Evolutionary conservation across 306 rosid genomes (phyloP).

Genomic region (Vigna trinervia): DNA sequence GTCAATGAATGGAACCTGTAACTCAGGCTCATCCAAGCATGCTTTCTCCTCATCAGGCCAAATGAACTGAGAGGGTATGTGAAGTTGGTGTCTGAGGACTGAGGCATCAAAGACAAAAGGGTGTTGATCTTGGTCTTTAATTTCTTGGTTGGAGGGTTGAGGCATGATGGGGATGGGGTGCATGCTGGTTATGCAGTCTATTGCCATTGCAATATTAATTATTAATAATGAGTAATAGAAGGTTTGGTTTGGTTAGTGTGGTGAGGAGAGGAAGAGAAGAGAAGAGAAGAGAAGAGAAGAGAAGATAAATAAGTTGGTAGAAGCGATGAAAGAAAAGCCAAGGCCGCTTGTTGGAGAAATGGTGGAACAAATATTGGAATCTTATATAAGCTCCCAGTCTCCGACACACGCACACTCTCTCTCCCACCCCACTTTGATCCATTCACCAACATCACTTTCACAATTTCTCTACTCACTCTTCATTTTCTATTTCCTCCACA

Average conservation of each 20-base stretch:
- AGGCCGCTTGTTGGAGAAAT: constrained; percentile 71
- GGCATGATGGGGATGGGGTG: constrained; percentile 47
- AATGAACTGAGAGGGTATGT: constrained; percentile 75
- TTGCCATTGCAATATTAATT: constrained; percentile 63
- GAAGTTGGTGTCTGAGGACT: constrained; percentile 53
- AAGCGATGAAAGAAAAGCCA: constrained; percentile 82
- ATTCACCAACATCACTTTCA: too few species aligned
- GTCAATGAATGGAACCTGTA: constrained; percentile 72
- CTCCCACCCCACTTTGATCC: too few species aligned
- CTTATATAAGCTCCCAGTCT: constrained; percentile 58
- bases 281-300: neutral
- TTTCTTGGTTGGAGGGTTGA: constrained; percentile 46
- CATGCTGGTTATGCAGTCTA: constrained; percentile 53
- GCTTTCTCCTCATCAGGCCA: constrained; percentile 95
- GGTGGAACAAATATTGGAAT: constrained; percentile 67
- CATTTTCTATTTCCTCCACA: too few species aligned
- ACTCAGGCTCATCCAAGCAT: constrained; percentile 50
- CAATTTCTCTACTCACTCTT: too few species aligned
- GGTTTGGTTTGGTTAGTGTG: neutral
- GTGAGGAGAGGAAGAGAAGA: constrained; percentile 18
- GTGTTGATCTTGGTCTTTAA: constrained; percentile 34
- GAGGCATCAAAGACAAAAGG: constrained; percentile 79
- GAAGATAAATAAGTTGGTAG: constrained; percentile 52
- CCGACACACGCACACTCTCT: neutral
- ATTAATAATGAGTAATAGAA: constrained; percentile 11